Evolutionary conservation across 179 eudicot genomes (phyloP), one percentile per base, ranked within the genome.

Genomic region (Heliamphora pulchella): DNA sequence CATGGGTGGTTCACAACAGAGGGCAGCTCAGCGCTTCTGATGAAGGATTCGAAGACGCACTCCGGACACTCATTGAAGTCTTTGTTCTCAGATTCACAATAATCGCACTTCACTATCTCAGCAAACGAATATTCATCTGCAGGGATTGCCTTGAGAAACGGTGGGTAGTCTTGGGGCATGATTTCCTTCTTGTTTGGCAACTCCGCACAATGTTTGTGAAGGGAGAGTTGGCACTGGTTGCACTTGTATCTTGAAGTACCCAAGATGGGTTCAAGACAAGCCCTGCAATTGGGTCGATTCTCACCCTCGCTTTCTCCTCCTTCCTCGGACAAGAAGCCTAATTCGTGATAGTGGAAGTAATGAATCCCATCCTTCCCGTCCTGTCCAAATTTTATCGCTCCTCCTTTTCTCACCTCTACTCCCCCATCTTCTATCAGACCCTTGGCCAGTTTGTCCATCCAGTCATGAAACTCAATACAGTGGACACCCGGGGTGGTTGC

Each of bases 121-220:
- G 43, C 18, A 74, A 74, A 74, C 20, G 17, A 20, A 22, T 53
- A 74, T 31, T 53, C 39, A 10, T 9, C 6, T 53, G 22, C 22
- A 20, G 62, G 39, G 8, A 74, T 20, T 74, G 44, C 62, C 15
- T n/a, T 43, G 14, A 74, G 77, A 20, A 74, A 9, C 22, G 15
- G n/a, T 6, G 77, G 77, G 62, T 74, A 74, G 13, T 74, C 77
- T 48, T 47, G 75, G 18, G 75, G 75, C 57, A 47, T 71, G 8
- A 71, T 11, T n/a, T 71, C 75, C 57, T 47, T 71, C 17, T 18
- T 47, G 8, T 3, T 48, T 47, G 75, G 55, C n/a, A 71, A 71
- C 57, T 71, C 75, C 2, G 75, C 75, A 9, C 75, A 71, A 7
- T 55, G 2, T 7, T 11, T 10, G 11, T 71, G 75, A 48, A 71